phyloP scores from a whole-genome alignment of 2,329 filamentous ascomycete genomes.

The Teratosphaeria viscida region DNA sequence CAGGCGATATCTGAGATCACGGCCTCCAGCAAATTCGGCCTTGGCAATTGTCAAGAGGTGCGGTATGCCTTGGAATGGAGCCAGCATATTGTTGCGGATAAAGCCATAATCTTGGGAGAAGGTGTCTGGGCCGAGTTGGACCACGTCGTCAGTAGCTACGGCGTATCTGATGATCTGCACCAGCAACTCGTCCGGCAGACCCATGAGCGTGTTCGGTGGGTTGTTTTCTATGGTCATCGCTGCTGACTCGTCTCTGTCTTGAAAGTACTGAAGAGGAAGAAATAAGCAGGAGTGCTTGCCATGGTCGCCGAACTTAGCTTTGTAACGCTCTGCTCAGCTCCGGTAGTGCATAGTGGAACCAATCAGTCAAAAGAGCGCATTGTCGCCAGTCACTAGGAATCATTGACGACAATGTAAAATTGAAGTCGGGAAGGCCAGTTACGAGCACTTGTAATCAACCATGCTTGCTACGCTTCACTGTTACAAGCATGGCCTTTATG shows the following conservation, averaged over 20 bases:
- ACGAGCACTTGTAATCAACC: not conserved
- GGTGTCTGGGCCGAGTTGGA: slow-evolving; percentile 3
- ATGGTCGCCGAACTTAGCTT: not conserved
- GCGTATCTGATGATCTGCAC: not conserved
- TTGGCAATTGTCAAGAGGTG: not conserved
- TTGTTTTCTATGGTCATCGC: not conserved
- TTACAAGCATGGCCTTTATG: not conserved
- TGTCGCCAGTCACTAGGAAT: not conserved
- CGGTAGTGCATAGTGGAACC: not conserved
- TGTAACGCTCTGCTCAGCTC: not conserved
- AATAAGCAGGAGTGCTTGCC: not conserved
- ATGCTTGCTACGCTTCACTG: not conserved
- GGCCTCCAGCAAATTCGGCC: not conserved
- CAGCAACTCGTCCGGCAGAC: not conserved
- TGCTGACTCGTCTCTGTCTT: not conserved
- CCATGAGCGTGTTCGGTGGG: slow-evolving; percentile 3
- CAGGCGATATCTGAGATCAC: not conserved
- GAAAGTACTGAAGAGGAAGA: not conserved
- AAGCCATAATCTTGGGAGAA: not conserved
- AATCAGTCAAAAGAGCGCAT: not conserved
- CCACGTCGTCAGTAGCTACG: not conserved
- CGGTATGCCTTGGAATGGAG: not conserved
- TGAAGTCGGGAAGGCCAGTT: not conserved
- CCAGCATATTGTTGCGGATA: not conserved
- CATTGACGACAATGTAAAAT: not conserved